phyloP scores from a whole-genome alignment of 2,329 filamentous ascomycete species.

The Aspergillus ibericus region DNA sequence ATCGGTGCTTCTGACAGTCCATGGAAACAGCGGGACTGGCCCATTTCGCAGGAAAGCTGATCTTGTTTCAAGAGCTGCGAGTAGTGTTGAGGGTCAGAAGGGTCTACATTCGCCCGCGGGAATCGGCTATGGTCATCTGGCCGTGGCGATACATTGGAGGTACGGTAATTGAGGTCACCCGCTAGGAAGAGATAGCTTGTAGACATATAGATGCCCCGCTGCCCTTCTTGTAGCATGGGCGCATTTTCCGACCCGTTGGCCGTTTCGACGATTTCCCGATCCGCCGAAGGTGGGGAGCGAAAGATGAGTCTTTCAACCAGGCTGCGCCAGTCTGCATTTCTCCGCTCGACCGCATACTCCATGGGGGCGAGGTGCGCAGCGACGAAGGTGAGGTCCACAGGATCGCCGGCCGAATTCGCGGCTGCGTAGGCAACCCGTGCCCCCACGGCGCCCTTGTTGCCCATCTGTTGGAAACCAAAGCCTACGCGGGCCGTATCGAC shows the following conservation, averaged over 20 bases:
- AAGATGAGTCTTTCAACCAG: slow-evolving; percentile 83
- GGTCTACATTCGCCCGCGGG: slow-evolving; percentile 58
- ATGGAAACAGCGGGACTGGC: slow-evolving; percentile 70
- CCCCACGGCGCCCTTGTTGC: slow-evolving; percentile 91
- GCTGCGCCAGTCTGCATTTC: slow-evolving; percentile 85
- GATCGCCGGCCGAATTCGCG: slow-evolving; percentile 39
- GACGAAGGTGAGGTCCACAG: slow-evolving; percentile 76
- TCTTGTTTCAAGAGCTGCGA: slow-evolving; percentile 69
- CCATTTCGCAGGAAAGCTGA: slow-evolving; percentile 73
- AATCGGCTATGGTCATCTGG: slow-evolving; percentile 59
- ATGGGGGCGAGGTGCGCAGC: slow-evolving; percentile 85
- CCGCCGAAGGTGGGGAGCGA: slow-evolving; percentile 29
- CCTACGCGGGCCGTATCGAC: slow-evolving; percentile 81
- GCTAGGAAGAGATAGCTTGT: slow-evolving; percentile 78
- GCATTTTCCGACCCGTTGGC: slow-evolving; percentile 30
- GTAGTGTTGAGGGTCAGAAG: slow-evolving; percentile 61
- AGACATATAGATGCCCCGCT: slow-evolving; percentile 66
- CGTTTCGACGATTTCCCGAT: slow-evolving; percentile 36
- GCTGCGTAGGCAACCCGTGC: slow-evolving; percentile 64
- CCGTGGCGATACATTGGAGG: slow-evolving; percentile 65
- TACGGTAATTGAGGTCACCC: slow-evolving; percentile 95
- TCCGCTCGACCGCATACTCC: slow-evolving; percentile 71
- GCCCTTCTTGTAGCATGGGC: slow-evolving; percentile 32
- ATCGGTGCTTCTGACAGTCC: slow-evolving; percentile 73
- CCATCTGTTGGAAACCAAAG: slow-evolving; percentile 83